phyloP scores from a whole-genome alignment of 768 basidiomycete genomes.

The Mycena filopes region DNA sequence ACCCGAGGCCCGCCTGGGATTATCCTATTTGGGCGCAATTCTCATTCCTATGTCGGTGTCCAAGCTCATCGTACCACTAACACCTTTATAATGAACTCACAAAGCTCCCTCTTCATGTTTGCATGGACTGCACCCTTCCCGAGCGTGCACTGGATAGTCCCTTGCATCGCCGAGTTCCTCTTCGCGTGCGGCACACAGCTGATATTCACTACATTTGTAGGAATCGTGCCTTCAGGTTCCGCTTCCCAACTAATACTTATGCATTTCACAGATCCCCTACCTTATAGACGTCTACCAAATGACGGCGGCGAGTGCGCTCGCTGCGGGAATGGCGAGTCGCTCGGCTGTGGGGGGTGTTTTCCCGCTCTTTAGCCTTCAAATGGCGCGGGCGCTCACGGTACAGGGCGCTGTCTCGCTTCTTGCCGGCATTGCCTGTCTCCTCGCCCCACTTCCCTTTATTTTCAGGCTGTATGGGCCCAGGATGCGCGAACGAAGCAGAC shows the following conservation, averaged over 20 bases:
- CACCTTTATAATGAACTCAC: background rate
- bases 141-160: conserved; percentile 28
- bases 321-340: conserved; percentile 27
- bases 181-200: conserved; percentile 28
- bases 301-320: conserved; percentile 31
- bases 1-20: conserved; percentile 27
- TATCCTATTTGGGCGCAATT: conserved; percentile 28
- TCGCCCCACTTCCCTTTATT: conserved; percentile 30
- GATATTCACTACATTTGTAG: conserved; percentile 32
- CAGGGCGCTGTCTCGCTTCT: conserved; percentile 30
- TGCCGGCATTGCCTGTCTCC: conserved; percentile 23
- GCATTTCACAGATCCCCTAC: conserved; percentile 22
- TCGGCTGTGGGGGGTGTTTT: conserved; percentile 27
- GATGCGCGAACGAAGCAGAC: conserved; percentile 24
- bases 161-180: conserved; percentile 30
- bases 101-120: conserved; percentile 32
- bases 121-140: conserved; percentile 32
- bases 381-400: conserved; percentile 17
- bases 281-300: conserved; percentile 27
- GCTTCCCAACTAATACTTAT: background rate
- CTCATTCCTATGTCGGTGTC: conserved; percentile 20
- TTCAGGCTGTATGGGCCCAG: conserved; percentile 15
- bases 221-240: background rate
- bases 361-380: conserved; percentile 30
- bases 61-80: too few species aligned